Conservation (phyloP, 2,329 filamentous ascomycete genomes). For the Monilinia aucupariae region DNA sequence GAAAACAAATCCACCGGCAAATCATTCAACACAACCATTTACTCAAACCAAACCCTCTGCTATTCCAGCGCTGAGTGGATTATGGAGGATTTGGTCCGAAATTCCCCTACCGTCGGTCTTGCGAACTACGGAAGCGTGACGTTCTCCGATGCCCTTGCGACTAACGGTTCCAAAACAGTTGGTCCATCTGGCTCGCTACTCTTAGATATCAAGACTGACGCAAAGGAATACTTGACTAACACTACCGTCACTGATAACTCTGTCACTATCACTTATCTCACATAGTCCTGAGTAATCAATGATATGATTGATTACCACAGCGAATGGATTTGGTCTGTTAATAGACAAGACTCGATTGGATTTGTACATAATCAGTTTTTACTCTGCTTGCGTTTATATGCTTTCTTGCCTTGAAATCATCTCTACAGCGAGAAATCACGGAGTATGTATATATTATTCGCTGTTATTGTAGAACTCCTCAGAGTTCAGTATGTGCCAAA, state of each 20-base stretch:
- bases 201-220: constrained; percentile 1
- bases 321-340: neutral
- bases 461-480: no score
- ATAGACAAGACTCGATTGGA: neutral
- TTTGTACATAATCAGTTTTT: neutral
- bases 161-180: neutral
- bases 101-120: constrained; percentile 38
- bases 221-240: neutral
- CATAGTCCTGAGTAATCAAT: neutral
- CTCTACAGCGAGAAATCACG: neutral
- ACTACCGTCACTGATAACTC: neutral
- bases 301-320: neutral
- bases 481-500: no score
- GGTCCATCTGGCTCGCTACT: neutral
- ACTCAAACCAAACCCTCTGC: constrained; percentile 34
- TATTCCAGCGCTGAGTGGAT: constrained; percentile 47
- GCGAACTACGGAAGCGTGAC: constrained; percentile 43
- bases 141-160: constrained; percentile 36
- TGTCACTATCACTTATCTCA: constrained; percentile 1
- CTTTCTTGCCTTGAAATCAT: neutral
- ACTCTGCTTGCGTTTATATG: neutral
- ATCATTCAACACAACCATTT: constrained; percentile 40
- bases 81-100: constrained; percentile 43
- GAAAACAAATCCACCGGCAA: constrained; percentile 43
- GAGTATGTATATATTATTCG: neutral